These are phyloP conservation scores for Gossypium gossypioides DNA, from an alignment of 441 rosid species.

Conservation along the genomic window DNA sequence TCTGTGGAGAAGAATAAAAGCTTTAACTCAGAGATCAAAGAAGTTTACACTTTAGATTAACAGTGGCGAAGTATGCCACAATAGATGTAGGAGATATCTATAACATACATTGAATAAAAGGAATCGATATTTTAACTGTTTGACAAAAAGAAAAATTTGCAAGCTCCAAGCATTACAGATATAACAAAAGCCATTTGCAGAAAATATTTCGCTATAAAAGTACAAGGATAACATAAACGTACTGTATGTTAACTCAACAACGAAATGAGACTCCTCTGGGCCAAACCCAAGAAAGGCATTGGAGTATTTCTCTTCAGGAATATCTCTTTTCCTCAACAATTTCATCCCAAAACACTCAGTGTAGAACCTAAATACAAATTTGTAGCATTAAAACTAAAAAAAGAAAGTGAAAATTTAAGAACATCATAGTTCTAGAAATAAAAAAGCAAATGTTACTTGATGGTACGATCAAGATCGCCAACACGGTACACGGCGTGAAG, in stretches of 20 bases:
- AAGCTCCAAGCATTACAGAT: background rate
- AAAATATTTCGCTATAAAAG: background rate
- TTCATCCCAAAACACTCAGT: constrained; percentile 95
- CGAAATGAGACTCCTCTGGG: constrained; percentile 69
- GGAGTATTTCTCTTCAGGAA: constrained; percentile 87
- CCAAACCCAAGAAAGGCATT: constrained; percentile 95
- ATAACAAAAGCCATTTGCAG: background rate
- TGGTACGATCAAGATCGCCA: constrained; percentile 86
- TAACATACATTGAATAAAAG: background rate
- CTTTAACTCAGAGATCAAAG: constrained; percentile 1
- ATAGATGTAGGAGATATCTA: background rate
- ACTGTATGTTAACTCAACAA: constrained; percentile 82
- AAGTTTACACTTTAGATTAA: background rate
- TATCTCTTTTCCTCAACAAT: constrained; percentile 75
- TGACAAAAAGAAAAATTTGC: background rate
- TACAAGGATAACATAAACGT: constrained; percentile 12
- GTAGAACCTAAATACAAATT: constrained; percentile 50
- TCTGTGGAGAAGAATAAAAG: constrained; percentile 35
- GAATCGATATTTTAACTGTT: background rate
- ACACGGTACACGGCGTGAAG: constrained; percentile 91
- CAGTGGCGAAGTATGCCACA: background rate
- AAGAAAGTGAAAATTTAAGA: background rate
- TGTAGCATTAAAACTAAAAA: background rate
- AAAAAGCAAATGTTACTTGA: constrained; percentile 32
- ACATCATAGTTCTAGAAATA: background rate